phyloP scores from a whole-genome alignment of 2,329 filamentous ascomycete species.

The Hypoxylon sp. region DNA sequence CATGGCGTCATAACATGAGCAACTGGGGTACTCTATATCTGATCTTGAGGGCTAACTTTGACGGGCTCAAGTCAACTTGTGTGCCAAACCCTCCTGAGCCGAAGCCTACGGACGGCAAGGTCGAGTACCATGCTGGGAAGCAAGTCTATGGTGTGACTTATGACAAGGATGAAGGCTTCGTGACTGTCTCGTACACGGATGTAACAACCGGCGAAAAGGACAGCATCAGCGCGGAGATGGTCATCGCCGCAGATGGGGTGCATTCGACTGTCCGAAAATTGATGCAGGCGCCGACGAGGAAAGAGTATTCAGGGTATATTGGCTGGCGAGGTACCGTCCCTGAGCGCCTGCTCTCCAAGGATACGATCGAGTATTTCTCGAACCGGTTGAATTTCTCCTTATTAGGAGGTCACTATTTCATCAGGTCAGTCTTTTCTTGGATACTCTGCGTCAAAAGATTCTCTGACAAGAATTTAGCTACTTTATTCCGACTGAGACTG shows the following conservation, averaged over 20 bases:
- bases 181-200: slow-evolving; percentile 47
- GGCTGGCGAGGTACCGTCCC: slow-evolving; percentile 50
- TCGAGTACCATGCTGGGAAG: slow-evolving; percentile 46
- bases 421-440: slow-evolving; percentile 41
- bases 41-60: slow-evolving; percentile 59
- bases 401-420: slow-evolving; percentile 40
- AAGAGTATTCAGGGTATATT: slow-evolving; percentile 53
- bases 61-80: slow-evolving; percentile 52
- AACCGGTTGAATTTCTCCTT: slow-evolving; percentile 25
- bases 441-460: neutral
- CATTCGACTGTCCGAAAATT: slow-evolving; percentile 52
- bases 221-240: slow-evolving; percentile 56
- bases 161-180: slow-evolving; percentile 21
- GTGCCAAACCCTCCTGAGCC: slow-evolving; percentile 45
- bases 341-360: slow-evolving; percentile 44
- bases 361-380: slow-evolving; percentile 43
- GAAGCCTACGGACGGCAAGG: slow-evolving; percentile 41
- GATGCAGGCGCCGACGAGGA: slow-evolving; percentile 38
- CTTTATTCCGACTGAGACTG: slow-evolving; percentile 59
- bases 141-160: slow-evolving; percentile 42
- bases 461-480: slow-evolving; percentile 2
- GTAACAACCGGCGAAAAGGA: slow-evolving; percentile 43
- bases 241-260: slow-evolving; percentile 54
- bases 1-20: slow-evolving; percentile 18
- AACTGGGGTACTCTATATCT: slow-evolving; percentile 59